These are phyloP conservation scores for Dothiorella sarmentorum DNA, from an alignment of 2,329 filamentous ascomycete species.

Conservation along the genomic window DNA sequence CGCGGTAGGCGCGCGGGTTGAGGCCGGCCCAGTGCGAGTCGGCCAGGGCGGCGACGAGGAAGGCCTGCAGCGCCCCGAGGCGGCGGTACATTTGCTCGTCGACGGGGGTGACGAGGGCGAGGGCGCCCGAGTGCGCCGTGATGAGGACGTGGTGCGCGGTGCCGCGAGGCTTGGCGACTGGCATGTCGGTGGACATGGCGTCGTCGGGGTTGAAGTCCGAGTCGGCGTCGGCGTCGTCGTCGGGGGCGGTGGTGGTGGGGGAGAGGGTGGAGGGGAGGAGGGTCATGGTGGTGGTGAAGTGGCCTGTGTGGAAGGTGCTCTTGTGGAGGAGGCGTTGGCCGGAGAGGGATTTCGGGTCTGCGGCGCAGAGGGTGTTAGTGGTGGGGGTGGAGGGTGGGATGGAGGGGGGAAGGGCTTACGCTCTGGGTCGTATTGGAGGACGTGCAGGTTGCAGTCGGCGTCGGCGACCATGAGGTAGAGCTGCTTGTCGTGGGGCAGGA, in stretches of 20 bases:
- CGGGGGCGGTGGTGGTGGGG: conserved; percentile 36
- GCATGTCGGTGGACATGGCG: conserved; percentile 25
- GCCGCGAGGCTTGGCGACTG: conserved; percentile 29
- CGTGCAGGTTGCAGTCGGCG: conserved; percentile 78
- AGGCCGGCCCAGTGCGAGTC: conserved; percentile 75
- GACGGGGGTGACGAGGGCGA: conserved; percentile 74
- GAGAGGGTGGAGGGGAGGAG: conserved; percentile 67
- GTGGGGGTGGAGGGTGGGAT: neutral
- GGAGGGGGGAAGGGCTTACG: conserved; percentile 55
- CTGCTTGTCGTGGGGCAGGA: conserved; percentile 79
- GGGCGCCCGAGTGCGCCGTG: conserved; percentile 69
- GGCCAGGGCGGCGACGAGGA: conserved; percentile 72
- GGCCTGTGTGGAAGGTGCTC: conserved; percentile 82
- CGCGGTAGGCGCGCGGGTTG: conserved; percentile 77
- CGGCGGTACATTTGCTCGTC: conserved; percentile 79
- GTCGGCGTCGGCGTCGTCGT: conserved; percentile 31
- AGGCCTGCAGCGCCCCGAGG: conserved; percentile 74
- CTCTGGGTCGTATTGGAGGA: conserved; percentile 92
- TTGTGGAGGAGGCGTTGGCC: conserved; percentile 83
- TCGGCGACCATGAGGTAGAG: conserved; percentile 81
- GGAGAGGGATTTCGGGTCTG: conserved; percentile 89
- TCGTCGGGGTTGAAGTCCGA: conserved; percentile 31
- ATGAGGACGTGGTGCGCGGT: conserved; percentile 56
- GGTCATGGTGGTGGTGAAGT: conserved; percentile 70
- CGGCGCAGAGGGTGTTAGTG: neutral